Conservation (phyloP, 176 grass and related monocot genomes). For the Sorghum bicolor region DNA sequence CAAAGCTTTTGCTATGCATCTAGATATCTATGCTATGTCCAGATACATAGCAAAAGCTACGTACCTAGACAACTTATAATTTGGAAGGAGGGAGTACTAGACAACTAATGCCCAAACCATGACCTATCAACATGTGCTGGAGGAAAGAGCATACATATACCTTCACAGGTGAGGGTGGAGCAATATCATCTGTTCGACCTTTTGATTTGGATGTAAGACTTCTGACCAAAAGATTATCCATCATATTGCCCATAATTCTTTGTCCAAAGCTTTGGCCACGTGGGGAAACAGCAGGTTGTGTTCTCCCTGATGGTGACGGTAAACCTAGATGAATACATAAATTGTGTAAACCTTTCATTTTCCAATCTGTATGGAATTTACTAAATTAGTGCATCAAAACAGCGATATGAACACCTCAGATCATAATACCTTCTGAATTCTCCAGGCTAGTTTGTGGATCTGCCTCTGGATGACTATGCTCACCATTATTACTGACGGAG, state of each 20-base stretch:
- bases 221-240: conserved; percentile 86
- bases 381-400: conserved; percentile 13
- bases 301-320: conserved; percentile 76
- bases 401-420: not conserved
- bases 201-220: conserved; percentile 93
- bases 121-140: conserved; percentile 14
- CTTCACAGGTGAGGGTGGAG: conserved; percentile 57
- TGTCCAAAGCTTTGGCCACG: conserved; percentile 82
- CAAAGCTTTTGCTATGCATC: not conserved
- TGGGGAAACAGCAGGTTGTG: conserved; percentile 50
- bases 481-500: conserved; percentile 42
- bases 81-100: not conserved
- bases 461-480: conserved; percentile 53
- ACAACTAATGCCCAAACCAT: conserved; percentile 4
- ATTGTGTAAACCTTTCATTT: conserved; percentile 11
- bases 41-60: not conserved
- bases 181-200: conserved; percentile 44
- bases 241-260: conserved; percentile 94
- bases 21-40: not conserved
- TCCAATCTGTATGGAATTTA: not conserved
- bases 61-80: not conserved
- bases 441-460: conserved; percentile 54
- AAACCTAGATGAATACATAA: conserved; percentile 47
- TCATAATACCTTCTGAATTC: conserved; percentile 69
- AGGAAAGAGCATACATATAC: conserved; percentile 43